Evolutionary conservation across 352 stramenopile species (phyloP).

Genomic region (Phytophthora cactorum): DNA sequence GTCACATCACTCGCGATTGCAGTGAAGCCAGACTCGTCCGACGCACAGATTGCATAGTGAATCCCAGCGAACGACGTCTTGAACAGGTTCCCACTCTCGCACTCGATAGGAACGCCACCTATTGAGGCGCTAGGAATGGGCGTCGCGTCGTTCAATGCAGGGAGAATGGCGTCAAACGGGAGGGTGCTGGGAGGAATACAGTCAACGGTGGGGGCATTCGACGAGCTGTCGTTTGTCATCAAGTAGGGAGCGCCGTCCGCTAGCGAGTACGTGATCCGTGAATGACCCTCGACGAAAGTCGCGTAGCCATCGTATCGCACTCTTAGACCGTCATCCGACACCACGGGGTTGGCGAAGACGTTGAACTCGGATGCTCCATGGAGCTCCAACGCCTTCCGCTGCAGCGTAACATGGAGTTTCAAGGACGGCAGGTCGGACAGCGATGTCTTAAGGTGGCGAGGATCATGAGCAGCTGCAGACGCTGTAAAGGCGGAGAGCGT

Average conservation of each 20-base stretch:
- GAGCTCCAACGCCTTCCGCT: conserved; percentile 32
- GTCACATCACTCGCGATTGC: conserved; percentile 35
- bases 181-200: conserved; percentile 27
- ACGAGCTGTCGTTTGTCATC: conserved; percentile 23
- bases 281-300: conserved; percentile 28
- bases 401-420: conserved; percentile 42
- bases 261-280: conserved; percentile 35
- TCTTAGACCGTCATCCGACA: conserved; percentile 19
- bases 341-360: conserved; percentile 33
- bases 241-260: conserved; percentile 35
- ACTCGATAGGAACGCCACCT: conserved; percentile 20
- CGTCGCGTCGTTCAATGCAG: conserved; percentile 16
- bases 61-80: conserved; percentile 33
- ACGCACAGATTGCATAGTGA: conserved; percentile 36
- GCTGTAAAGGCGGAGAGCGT: background rate
- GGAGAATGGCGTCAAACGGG: conserved; percentile 29
- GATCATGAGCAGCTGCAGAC: background rate
- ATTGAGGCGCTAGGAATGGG: conserved; percentile 22
- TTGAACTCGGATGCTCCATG: conserved; percentile 33
- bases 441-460: conserved; percentile 5
- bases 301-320: conserved; percentile 39
- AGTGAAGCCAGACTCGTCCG: conserved; percentile 26
- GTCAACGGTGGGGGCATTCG: conserved; percentile 7
- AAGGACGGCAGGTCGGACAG: conserved; percentile 32
- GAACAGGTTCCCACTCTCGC: conserved; percentile 30